Percentiles rank a stretch among this genome's conserved stretches.
These are phyloP conservation scores for Zygnema circumcarinatum DNA, from an alignment of 139 green algal species.

Conservation along the genomic window DNA sequence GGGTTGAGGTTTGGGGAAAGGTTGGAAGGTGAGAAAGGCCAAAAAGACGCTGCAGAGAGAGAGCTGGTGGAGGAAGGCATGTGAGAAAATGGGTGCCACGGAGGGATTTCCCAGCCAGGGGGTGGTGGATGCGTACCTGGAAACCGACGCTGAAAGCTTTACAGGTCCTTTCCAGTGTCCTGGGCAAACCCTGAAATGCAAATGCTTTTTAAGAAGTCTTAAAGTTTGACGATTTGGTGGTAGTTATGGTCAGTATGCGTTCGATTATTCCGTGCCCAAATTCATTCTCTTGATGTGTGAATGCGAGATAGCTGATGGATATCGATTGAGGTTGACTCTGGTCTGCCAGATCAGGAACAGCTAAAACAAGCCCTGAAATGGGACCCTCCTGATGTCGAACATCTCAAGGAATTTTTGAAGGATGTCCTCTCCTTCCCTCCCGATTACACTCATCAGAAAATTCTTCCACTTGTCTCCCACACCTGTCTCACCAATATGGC, in stretches of 20 bases:
- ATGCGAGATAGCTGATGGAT: too few species aligned
- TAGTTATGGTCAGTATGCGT: slow-evolving; percentile 7
- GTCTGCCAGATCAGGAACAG: background rate
- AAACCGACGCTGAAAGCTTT: background rate
- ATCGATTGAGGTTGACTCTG: too few species aligned
- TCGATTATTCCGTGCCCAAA: background rate
- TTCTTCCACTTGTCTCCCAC: slow-evolving; percentile 11
- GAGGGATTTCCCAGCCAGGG: background rate
- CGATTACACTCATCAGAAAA: background rate
- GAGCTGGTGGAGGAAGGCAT: slow-evolving; percentile 11
- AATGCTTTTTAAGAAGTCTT: background rate
- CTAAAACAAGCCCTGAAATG: background rate
- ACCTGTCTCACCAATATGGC: slow-evolving; percentile 11
- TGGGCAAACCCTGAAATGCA: background rate
- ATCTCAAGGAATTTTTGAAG: slow-evolving; percentile 18
- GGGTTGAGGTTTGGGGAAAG: background rate
- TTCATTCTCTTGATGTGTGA: too few species aligned
- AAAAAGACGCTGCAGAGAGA: background rate
- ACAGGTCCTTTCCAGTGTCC: background rate
- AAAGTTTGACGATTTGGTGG: background rate
- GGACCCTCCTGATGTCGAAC: background rate
- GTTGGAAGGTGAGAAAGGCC: background rate
- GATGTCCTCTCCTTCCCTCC: background rate
- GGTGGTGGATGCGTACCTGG: slow-evolving; percentile 3
- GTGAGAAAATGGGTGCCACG: background rate